These are phyloP conservation scores for Talaromyces sp. DNA, from an alignment of 2,329 filamentous ascomycete species.

Conservation along the genomic window DNA sequence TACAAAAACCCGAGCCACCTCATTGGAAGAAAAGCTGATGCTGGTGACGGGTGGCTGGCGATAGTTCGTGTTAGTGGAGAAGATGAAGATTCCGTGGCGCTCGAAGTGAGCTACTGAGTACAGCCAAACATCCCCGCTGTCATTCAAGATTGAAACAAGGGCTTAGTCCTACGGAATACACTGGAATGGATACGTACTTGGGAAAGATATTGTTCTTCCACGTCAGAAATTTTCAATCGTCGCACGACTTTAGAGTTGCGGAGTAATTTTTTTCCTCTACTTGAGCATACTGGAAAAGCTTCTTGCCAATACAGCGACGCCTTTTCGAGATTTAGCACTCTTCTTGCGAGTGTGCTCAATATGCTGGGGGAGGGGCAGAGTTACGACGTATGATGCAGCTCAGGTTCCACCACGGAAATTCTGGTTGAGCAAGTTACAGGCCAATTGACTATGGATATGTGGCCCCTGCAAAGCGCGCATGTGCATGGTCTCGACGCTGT, in stretches of 20 bases:
- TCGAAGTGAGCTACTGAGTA: background rate
- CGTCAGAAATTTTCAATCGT: background rate
- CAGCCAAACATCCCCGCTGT: background rate
- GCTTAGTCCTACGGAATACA: too few relatives aligned
- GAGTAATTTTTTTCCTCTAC: background rate
- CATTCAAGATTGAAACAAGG: background rate
- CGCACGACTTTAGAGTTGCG: background rate
- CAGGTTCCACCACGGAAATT: background rate
- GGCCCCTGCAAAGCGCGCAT: background rate
- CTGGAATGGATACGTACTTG: background rate
- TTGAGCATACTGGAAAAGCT: background rate
- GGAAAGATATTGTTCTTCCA: background rate
- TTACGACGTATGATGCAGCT: background rate
- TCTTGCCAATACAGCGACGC: background rate
- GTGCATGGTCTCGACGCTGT: background rate
- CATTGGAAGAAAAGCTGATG: background rate
- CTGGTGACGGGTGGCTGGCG: background rate
- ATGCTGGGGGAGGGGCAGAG: background rate
- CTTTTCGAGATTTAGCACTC: background rate
- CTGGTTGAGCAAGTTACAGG: background rate
- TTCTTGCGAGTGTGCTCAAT: background rate
- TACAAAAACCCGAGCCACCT: background rate
- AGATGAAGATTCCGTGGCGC: background rate
- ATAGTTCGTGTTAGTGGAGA: background rate
- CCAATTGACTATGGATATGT: background rate